Base-by-base conservation (phyloP, 768 basidiomycete species). In the Tricholoma sp. region DNA sequence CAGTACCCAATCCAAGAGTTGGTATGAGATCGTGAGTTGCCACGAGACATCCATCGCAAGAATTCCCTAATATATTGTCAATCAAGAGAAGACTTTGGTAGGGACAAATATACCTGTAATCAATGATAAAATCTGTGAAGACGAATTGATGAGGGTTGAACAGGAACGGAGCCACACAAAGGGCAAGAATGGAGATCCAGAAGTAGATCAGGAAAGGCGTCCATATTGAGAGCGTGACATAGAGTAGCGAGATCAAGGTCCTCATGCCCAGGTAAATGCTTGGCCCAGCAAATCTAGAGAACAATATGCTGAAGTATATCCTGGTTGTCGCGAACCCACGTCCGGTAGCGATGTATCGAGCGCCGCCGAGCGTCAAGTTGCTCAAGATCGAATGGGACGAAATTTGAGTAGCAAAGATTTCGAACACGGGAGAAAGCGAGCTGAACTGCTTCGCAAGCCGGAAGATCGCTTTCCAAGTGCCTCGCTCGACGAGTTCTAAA, bases 121-220 rank as follows among this genome's bases (percentile, higher is more conserved):
- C 97, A 67, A 98, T 91, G 70, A 98, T 83, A 72, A 95, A 99
- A 72, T 99, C 97, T 37, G 94, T 84, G 71, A 94, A 89, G 17
- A 91, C 91, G 76, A 99, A 99, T 72, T 98, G 97, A 71, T 99
- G 97, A n/a, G 97, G 97, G 69, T 98, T 99, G 83, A 98, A 99
- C 66, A 98, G 70, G 88, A 99, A 99, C 7, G 97, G 97, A 31
- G 96, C 88, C 61, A 98, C 74, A 66, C 94, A 98, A 8, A 99
- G 81, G 13, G 94, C 84, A 32, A 94, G 76, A 59, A 95, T 92
- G 42, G 96, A 94, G 54, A 98, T 71, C 96, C 96, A 98, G 81
- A 99, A 99, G 78, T 98, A 99, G 69, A 94, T 88, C 65, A 98
- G 71, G 70, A 89, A 96, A 2, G 89, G 86, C 31, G 91, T 91